These are phyloP conservation scores for Gymnopilus junonius DNA, from an alignment of 768 basidiomycete genomes.

Conservation along the genomic window DNA sequence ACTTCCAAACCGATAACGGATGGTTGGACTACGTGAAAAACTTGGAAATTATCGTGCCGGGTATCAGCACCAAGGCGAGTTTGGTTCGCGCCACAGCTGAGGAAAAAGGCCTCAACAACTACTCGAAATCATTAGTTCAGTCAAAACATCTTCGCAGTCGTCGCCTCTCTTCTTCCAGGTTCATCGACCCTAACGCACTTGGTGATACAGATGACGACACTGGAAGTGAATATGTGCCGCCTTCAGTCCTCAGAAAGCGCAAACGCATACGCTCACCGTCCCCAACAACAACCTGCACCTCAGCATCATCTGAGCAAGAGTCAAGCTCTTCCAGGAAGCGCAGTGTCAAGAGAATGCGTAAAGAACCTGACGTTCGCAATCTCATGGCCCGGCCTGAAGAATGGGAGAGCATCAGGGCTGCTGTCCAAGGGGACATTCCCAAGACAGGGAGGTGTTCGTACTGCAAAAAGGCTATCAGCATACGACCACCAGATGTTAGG, in stretches of 20 bases:
- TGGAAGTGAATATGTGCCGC: slow-evolving; percentile 42
- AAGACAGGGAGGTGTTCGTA: slow-evolving; percentile 35
- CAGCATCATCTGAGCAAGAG: neutral
- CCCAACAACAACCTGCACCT: neutral
- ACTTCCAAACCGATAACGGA: neutral
- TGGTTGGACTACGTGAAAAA: neutral
- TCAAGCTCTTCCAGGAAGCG: slow-evolving; percentile 5
- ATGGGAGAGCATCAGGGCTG: neutral
- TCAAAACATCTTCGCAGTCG: neutral
- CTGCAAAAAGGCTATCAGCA: slow-evolving; percentile 48
- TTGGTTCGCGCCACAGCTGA: neutral
- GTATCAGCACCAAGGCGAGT: neutral
- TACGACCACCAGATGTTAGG: slow-evolving; percentile 60
- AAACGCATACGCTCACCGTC: slow-evolving; percentile 34
- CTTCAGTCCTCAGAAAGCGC: slow-evolving; percentile 32
- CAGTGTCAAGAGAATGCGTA: slow-evolving; percentile 32
- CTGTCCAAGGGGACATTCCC: slow-evolving; percentile 37
- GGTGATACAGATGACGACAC: slow-evolving; percentile 43
- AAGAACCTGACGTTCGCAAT: slow-evolving; percentile 49
- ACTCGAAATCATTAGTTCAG: neutral
- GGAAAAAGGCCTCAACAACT: neutral
- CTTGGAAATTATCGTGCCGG: neutral
- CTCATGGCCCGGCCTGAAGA: slow-evolving; percentile 33
- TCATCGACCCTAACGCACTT: slow-evolving; percentile 30
- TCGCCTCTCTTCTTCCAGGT: neutral